Evolutionary conservation across 2,329 filamentous ascomycete species (phyloP), one percentile per base, ranked within the genome.

Genomic region (Arthrinium phaeospermum): DNA sequence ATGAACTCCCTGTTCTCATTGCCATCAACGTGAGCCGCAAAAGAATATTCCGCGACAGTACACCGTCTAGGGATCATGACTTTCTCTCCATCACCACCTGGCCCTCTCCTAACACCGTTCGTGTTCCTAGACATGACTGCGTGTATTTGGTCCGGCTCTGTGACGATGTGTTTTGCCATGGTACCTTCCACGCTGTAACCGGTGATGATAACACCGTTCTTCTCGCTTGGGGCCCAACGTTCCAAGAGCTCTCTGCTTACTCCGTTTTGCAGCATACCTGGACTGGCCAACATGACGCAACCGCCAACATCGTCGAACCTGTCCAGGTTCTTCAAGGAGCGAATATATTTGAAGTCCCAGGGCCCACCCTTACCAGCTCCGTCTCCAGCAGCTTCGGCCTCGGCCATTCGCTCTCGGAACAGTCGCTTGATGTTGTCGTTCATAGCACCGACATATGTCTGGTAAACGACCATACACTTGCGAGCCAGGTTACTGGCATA

Each of bases 141-240:
- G 73, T 95, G 95, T 72, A 99, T 98, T 78, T 95, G 92, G 74
- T 98, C 95, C 0, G 96, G 96, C 80, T 98, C 96, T 76, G 96
- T 94, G 84, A 98, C 92, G 74, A 99, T 94, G 78, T 96, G 91
- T 82, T 98, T 96, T 4, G 95, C 96, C 96, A 99, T 98, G 0
- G 96, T 99, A 7, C 96, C 96, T 83, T 99, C 96, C 10, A 99
- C 96, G 74, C 95, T 98, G 84, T 99, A 99, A 80, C 96, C 96
- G 0, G 96, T 99, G 82, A 99, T 98, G 77, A 99, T 93, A 61
- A 99, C 94, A n/a, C 96, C 96, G 79, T 99, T 99, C 82, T 96
- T 95, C 75, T 96, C 93, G 82, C 94, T 97, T 0, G 96, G 96
- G 1, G 96, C 96, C 96, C 96, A 99, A 77, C 96, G 87, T 85